Evolutionary conservation across 1,139 yeast species (phyloP), one percentile per base, ranked within the genome.

Genomic region (Hansenula sp.): DNA sequence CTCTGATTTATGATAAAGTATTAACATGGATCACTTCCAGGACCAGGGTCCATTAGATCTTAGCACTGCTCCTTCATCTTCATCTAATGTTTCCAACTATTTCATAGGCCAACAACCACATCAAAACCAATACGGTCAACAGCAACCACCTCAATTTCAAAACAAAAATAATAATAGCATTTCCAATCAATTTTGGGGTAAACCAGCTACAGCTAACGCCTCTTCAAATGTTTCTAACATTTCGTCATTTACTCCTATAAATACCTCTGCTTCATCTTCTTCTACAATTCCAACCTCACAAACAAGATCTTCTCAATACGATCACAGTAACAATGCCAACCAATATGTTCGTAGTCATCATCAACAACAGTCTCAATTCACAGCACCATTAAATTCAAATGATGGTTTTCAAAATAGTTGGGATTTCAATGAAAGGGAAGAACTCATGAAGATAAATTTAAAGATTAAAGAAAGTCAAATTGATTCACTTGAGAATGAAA

Each of bases 391-490:
- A 6, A 30, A 19, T 11, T 16, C 15, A 13, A 30, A 30, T 24
- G 24, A 19, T 28, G 13, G 15, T 17, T 5, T 15, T 9, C 34
- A 9, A 29, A 19, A 19, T 17, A 25, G 25, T 17, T 16, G 17
- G 36, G 19, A n/a, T 33, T 10, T 21, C 33, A 40, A 38, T 38
- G 46, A 39, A 30, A 49, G 41, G 18, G 59, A 55, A 39, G 51
- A 52, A 33, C 47, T 46, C 37, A 43, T 63, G 35, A 58, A 56
- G 42, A 42, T 61, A 34, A 58, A 61, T 35, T 42, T 70, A 33
- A 63, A 60, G 44, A 54, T 68, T 27, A 70, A 68, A 49, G 72
- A 70, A 31, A 59, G 65, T 2, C 70, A 67, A 44, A 63, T 69
- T 27, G 69, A 68, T 41, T 57, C 66, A 1, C 46, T 70, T 32